Base-by-base conservation (phyloP, 768 basidiomycete species). In the Ramaria sp. region DNA sequence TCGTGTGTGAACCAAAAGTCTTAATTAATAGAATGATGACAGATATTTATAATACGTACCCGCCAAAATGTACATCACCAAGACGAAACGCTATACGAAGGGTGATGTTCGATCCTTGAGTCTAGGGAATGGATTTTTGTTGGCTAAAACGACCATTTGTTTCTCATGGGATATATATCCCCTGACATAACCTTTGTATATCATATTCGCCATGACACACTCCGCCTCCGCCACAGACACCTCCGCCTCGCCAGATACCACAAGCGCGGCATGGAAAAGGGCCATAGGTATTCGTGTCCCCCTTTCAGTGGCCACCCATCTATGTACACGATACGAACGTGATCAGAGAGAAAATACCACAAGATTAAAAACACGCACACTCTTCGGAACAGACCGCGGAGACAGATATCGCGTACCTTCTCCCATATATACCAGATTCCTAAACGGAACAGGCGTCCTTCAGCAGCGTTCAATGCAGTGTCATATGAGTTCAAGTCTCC, bases 101-200 rank as follows among this genome's bases (percentile, higher is more conserved):
- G 16, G 39, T 8, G 39, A 41, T 24, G 45, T 27, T 30, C 28
- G 24, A 57, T 88, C 85, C 25, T 73, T 78, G 15, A 89, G 67
- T 57, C 75, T 75, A 3, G 93, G 91, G 64, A 96, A 97, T 6
- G 91, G 78, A 62, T 85, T 87, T 22, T 73, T 76, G 58, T 79
- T 78, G 1, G 89, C 83, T 43, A 97, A 67, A 5, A 99, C 96
- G 4, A 97, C 90, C 79, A 86, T 90, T 71, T 89, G 87, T 67
- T 88, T 88, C 64, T 88, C 89, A 63, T 99, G 96, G 48, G 91
- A 92, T 62, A 99, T 93, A 68, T 98, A 99, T 8, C 96, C 96
- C 49, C 88, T 78, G 69, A 98, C 84, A 66, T 83, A 89, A 18
- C 88, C 88, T 70, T 85, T 89, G 71, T 85, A 92, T 42, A 98